These are phyloP conservation scores for Chlorella sorokiniana DNA, from an alignment of 139 green algal genomes.

Conservation along the genomic window DNA sequence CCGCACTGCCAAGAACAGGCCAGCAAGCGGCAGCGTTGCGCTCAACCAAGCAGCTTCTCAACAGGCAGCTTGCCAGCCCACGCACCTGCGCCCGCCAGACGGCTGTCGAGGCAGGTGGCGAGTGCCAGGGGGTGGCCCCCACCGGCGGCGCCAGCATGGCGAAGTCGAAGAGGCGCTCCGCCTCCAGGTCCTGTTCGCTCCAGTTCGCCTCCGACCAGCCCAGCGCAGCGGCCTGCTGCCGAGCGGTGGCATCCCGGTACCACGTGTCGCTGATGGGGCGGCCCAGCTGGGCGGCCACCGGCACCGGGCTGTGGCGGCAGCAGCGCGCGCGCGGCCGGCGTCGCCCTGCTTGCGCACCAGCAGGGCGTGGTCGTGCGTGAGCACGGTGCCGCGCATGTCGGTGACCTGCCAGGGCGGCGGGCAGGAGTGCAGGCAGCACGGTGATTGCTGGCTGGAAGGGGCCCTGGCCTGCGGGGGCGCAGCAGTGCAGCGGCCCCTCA, in stretches of 20 bases:
- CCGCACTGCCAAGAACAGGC: background rate
- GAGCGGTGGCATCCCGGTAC: slow-evolving; percentile 38
- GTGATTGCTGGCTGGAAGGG: background rate
- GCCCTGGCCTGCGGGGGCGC: background rate
- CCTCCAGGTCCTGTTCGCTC: slow-evolving; percentile 57
- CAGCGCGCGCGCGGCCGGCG: background rate
- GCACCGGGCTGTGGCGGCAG: slow-evolving; percentile 12
- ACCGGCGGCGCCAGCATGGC: slow-evolving; percentile 48
- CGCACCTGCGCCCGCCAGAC: slow-evolving; percentile 50
- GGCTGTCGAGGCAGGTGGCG: slow-evolving; percentile 46
- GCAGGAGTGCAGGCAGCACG: background rate
- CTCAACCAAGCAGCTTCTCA: background rate
- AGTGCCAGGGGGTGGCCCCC: background rate
- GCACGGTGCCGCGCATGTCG: background rate
- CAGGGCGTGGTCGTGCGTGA: slow-evolving; percentile 42
- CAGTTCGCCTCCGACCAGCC: slow-evolving; percentile 40
- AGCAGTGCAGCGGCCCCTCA: background rate
- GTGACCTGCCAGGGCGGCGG: slow-evolving; percentile 1
- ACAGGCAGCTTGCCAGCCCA: background rate
- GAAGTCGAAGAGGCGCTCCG: slow-evolving; percentile 76
- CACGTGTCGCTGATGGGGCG: slow-evolving; percentile 47
- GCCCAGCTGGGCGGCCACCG: slow-evolving; percentile 54
- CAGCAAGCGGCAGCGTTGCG: background rate
- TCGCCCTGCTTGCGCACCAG: slow-evolving; percentile 65
- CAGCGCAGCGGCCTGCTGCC: slow-evolving; percentile 19